Percentiles rank a stretch among this genome's conserved stretches.
Evolutionary conservation across 2,329 filamentous ascomycete genomes (phyloP).

Genomic region (Xylaria hypoxylon): DNA sequence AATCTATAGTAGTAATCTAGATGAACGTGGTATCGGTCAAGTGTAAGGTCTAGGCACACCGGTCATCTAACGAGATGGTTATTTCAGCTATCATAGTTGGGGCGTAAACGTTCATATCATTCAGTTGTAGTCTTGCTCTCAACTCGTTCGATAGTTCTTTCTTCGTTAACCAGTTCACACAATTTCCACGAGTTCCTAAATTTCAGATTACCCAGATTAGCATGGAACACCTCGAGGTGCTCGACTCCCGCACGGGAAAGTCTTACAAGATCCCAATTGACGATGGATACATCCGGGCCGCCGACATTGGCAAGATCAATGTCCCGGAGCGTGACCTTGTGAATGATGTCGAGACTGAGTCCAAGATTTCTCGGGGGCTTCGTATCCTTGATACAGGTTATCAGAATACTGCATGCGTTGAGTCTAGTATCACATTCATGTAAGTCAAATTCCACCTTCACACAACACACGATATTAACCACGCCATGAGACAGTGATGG

Average conservation of each 20-base stretch:
- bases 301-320: conserved; percentile 43
- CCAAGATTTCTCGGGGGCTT: conserved; percentile 37
- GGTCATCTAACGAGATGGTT: not conserved
- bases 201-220: conserved; percentile 8
- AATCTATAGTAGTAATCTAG: conserved; percentile 22
- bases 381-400: conserved; percentile 44
- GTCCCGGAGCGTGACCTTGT: conserved; percentile 32
- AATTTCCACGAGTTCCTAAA: not conserved
- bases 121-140: conserved; percentile 17
- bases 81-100: conserved; percentile 3
- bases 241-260: conserved; percentile 46
- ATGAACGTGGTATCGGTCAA: not conserved
- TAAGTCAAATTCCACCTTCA: conserved; percentile 19
- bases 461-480: conserved; percentile 13
- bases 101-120: conserved; percentile 15
- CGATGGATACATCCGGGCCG: conserved; percentile 41
- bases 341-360: conserved; percentile 17
- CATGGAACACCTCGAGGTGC: conserved; percentile 44
- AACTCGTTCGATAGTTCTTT: not conserved
- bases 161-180: not conserved
- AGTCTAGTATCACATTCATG: conserved; percentile 47
- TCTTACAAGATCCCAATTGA: conserved; percentile 45
- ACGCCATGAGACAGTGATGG: conserved; percentile 39
- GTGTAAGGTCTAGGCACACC: not conserved
- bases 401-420: conserved; percentile 46